phyloP scores from a whole-genome alignment of 2,329 filamentous ascomycete species.

The Didymella arachidicola region DNA sequence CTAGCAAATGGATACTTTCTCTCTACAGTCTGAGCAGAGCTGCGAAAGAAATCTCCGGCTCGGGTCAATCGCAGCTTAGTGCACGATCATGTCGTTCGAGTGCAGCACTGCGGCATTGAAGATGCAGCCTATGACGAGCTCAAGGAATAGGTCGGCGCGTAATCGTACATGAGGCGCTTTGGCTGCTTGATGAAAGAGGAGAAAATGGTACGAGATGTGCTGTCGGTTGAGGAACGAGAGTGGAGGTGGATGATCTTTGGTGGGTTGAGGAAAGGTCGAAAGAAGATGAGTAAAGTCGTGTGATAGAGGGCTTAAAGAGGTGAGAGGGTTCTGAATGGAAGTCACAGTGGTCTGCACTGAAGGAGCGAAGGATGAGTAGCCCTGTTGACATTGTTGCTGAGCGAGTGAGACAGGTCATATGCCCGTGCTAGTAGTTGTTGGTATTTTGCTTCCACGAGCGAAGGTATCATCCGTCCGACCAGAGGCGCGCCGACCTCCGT shows the following conservation, averaged over 20 bases:
- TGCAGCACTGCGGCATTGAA: conserved; percentile 10
- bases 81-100: conserved; percentile 8
- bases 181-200: conserved; percentile 12
- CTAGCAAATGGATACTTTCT: not conserved
- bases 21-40: not conserved
- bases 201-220: conserved; percentile 4
- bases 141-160: conserved; percentile 4
- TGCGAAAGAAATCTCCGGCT: conserved; percentile 13
- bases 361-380: conserved; percentile 7
- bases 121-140: conserved; percentile 1
- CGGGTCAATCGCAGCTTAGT: conserved; percentile 8
- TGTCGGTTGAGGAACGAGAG: conserved; percentile 6
- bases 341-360: conserved; percentile 3
- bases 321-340: not conserved
- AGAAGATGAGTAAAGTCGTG: conserved; percentile 8
- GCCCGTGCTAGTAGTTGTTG: conserved; percentile 11
- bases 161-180: conserved; percentile 11
- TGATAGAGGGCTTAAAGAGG: conserved; percentile 5
- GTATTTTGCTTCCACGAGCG: conserved; percentile 15
- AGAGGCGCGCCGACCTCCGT: not conserved
- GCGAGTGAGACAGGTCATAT: conserved; percentile 2
- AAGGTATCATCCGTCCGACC: conserved; percentile 10
- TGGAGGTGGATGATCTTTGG: conserved; percentile 3
- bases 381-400: conserved; percentile 1
- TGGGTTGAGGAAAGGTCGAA: conserved; percentile 7